Base-by-base conservation (phyloP, 805 yeast genomes). In the Candida coquimbonensis region DNA sequence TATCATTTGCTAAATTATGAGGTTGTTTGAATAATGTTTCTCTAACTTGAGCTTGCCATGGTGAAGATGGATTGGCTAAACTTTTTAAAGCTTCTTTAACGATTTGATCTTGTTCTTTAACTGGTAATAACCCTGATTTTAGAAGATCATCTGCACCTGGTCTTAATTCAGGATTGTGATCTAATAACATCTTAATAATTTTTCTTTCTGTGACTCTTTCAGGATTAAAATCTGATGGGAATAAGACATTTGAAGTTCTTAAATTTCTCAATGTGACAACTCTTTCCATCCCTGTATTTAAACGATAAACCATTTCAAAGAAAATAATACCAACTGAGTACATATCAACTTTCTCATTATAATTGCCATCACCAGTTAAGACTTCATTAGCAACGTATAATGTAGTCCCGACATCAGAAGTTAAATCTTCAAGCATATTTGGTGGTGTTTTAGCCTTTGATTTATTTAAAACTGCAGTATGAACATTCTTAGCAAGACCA, bases 251-350 rank as follows among this genome's bases (percentile, higher is more conserved):
- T 0, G 78, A 63, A 1, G 71, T 61, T 45, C 99, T 70, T 44
- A 91, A 63, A 24, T 75, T 70, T 49, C 80, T 75, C n/a, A 93
- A 65, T 8, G 80, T 86, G 40, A 74, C 72, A 11, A 84, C 88
- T 43, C 99, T 73, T 61, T 93, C 99, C 97, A 93, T 93, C 2
- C 88, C 90, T 0, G 99, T 93, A n/a, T 73, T 72, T 55, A 91
- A 72, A 1, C 82, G 73, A 60, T 81, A 88, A 27, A 88, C 77
- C 99, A 93, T 93, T 61, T 93, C 99, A 62, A 93, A 93, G 59
- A 93, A 88, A 1, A 93, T 93, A 33, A 93, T 80, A 4, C 99
- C 99, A 36, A 93, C 66, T 0, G 99, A 89, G 61, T 89, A 93
- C 85, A 93, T 83, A 62, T 93, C 99, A 35, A 93, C 95, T 54